phyloP scores from a whole-genome alignment of 768 basidiomycete genomes.

The Auriscalpium microsporum region DNA sequence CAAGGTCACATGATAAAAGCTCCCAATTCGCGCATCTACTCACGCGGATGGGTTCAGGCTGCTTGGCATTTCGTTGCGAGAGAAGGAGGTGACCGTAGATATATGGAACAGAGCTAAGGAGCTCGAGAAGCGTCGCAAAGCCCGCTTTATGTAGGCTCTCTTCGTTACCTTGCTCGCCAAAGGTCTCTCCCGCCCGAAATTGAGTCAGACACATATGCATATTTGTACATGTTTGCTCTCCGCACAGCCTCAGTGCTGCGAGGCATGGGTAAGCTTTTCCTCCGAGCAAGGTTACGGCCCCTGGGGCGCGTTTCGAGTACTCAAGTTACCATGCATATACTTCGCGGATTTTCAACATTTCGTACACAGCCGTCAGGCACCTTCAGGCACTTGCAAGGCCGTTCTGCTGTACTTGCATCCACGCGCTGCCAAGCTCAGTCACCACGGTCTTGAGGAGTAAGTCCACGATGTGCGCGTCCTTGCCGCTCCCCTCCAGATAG shows the following conservation, averaged over 20 bases:
- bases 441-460: constrained; percentile 47
- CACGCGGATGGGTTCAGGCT: constrained; percentile 33
- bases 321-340: background rate
- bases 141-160: constrained; percentile 11
- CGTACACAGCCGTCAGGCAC: constrained; percentile 14
- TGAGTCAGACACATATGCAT: too few species aligned
- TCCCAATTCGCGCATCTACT: background rate
- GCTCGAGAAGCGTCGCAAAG: constrained; percentile 43
- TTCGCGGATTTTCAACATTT: too few species aligned
- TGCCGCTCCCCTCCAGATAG: constrained; percentile 76
- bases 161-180: too few species aligned
- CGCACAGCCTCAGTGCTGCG: too few species aligned
- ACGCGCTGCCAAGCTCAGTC: constrained; percentile 49
- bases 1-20: constrained; percentile 40
- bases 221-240: too few species aligned
- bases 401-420: constrained; percentile 62
- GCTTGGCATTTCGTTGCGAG: constrained; percentile 52
- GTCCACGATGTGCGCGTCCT: constrained; percentile 37
- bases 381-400: constrained; percentile 28
- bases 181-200: too few species aligned
- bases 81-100: constrained; percentile 43
- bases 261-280: too few species aligned
- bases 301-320: too few species aligned
- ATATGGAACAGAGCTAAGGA: constrained; percentile 58
- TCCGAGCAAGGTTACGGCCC: too few species aligned